Conservation (phyloP, 805 yeast species). For the Saccharomycopsis sp. region DNA sequence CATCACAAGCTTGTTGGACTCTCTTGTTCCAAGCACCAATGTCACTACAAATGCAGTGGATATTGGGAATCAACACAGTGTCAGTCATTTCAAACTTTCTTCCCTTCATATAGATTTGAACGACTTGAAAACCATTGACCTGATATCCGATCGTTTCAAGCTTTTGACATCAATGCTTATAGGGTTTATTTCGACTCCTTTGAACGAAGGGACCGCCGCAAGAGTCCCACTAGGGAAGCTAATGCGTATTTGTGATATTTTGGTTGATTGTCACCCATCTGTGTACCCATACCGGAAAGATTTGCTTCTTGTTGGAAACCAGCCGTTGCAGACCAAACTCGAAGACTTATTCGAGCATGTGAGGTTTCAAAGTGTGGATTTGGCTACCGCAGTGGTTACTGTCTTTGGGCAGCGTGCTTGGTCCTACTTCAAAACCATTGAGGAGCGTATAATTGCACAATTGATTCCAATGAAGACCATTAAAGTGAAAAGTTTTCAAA, state of each 20-base stretch:
- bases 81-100: slow-evolving; percentile 31
- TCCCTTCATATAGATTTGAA: slow-evolving; percentile 54
- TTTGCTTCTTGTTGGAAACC: slow-evolving; percentile 42
- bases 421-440: slow-evolving; percentile 1
- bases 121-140: slow-evolving; percentile 43
- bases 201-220: background rate
- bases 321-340: slow-evolving; percentile 25
- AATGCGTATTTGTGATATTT: slow-evolving; percentile 44
- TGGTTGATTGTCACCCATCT: slow-evolving; percentile 48
- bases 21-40: slow-evolving; percentile 13
- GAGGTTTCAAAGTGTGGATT: slow-evolving; percentile 39
- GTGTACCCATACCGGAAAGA: slow-evolving; percentile 53
- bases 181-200: slow-evolving; percentile 40
- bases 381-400: slow-evolving; percentile 25
- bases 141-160: slow-evolving; percentile 45
- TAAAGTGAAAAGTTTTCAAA: slow-evolving; percentile 8
- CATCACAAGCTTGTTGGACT: slow-evolving; percentile 15
- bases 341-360: slow-evolving; percentile 4
- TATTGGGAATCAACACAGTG: slow-evolving; percentile 16
- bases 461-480: slow-evolving; percentile 21
- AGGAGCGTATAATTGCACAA: slow-evolving; percentile 22
- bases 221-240: slow-evolving; percentile 51
- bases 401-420: slow-evolving; percentile 32
- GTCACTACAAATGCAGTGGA: slow-evolving; percentile 11
- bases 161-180: slow-evolving; percentile 40